phyloP scores from a whole-genome alignment of 2,329 filamentous ascomycete genomes.

The Bipolaris gigantea region DNA sequence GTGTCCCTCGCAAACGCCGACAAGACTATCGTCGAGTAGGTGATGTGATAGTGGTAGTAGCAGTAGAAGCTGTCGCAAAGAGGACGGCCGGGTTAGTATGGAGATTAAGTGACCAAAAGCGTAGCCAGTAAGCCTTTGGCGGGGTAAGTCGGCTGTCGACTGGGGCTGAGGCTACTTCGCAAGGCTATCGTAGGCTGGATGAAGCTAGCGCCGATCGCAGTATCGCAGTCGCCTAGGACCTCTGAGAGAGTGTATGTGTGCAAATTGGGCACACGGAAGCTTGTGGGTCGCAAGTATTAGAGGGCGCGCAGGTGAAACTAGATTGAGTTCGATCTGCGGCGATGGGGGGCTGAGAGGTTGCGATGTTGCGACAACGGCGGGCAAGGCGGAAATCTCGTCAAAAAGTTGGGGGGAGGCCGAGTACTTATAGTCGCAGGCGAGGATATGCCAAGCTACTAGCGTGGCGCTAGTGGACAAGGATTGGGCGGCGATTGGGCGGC shows the following conservation, averaged over 20 bases:
- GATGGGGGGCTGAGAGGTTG: conserved; percentile 28
- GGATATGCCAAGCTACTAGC: conserved; percentile 13
- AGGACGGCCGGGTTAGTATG: conserved; percentile 31
- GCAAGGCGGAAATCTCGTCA: conserved; percentile 34
- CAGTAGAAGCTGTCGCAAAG: conserved; percentile 25
- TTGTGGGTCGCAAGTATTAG: conserved; percentile 34
- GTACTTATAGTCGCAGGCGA: conserved; percentile 27
- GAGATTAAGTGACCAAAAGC: conserved; percentile 43
- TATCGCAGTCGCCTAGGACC: conserved; percentile 28
- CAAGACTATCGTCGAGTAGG: conserved; percentile 32
- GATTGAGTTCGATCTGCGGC: conserved; percentile 34
- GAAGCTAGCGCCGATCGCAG: conserved; percentile 38
- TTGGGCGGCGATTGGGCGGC: conserved; percentile 1
- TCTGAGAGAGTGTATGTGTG: conserved; percentile 39
- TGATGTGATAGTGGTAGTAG: no score
- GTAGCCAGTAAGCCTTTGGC: conserved; percentile 50
- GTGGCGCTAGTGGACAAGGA: conserved; percentile 15
- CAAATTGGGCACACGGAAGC: conserved; percentile 25
- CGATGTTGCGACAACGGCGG: conserved; percentile 32
- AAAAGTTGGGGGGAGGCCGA: conserved; percentile 28
- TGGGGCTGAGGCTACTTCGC: conserved; percentile 30
- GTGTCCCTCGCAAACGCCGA: conserved; percentile 76
- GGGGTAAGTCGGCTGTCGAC: conserved; percentile 22
- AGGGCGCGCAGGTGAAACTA: conserved; percentile 35
- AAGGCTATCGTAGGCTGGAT: conserved; percentile 31